Percentiles rank a stretch among this genome's conserved stretches.
Conservation (phyloP, 768 basidiomycete species). For the Rhodocollybia butyracea region DNA sequence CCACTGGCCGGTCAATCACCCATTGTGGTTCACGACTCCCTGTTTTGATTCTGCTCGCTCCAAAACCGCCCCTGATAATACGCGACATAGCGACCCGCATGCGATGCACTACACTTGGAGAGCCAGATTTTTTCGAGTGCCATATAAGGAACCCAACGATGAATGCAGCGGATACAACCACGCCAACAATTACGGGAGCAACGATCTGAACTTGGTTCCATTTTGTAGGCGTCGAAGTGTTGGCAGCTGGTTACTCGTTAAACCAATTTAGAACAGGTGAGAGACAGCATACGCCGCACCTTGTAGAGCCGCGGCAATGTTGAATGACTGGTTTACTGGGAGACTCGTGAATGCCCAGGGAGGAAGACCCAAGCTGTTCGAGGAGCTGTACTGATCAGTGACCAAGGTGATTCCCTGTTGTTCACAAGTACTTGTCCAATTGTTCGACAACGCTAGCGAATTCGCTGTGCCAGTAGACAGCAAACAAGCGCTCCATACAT, state of each 20-base stretch:
- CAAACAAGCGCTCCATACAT: slow-evolving; percentile 24
- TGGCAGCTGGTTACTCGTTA: not conserved
- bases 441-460: not conserved
- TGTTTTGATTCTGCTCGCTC: slow-evolving; percentile 2
- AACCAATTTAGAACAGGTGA: too few relatives aligned
- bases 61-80: not conserved
- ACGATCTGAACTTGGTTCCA: slow-evolving; percentile 31
- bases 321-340: not conserved
- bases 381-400: not conserved
- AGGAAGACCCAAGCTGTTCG: not conserved
- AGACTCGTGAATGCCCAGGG: slow-evolving; percentile 2
- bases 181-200: slow-evolving; percentile 30
- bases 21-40: slow-evolving; percentile 3
- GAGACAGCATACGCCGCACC: not conserved
- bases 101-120: not conserved
- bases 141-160: slow-evolving; percentile 12
- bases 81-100: not conserved
- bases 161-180: slow-evolving; percentile 20
- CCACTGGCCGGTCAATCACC: slow-evolving; percentile 5
- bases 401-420: not conserved
- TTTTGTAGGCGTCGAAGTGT: not conserved
- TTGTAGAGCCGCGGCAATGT: slow-evolving; percentile 1
- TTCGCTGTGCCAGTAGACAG: slow-evolving; percentile 4
- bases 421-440: slow-evolving; percentile 8
- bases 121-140: slow-evolving; percentile 13